Evolutionary conservation across 2,329 filamentous ascomycete genomes (phyloP).

Genomic region (Aquanectria penicillioides): DNA sequence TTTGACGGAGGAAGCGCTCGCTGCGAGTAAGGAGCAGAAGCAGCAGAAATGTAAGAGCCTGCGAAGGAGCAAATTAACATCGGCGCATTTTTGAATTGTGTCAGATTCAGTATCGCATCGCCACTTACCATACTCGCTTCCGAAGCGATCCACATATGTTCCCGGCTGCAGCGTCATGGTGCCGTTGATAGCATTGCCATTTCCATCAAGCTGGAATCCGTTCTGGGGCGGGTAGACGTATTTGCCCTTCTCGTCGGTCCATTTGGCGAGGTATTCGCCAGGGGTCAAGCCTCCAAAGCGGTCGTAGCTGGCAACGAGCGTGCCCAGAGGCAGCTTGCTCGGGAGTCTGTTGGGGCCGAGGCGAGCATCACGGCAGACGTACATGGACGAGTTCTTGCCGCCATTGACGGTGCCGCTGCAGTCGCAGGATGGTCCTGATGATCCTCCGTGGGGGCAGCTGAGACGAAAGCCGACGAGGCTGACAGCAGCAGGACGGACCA

Average conservation of each 20-base stretch:
- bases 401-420: constrained; percentile 36
- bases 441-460: no score
- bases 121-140: constrained; percentile 52
- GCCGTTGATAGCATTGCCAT: constrained; percentile 50
- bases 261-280: constrained; percentile 50
- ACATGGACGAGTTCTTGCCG: constrained; percentile 27
- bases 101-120: not conserved
- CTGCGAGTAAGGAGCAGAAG: constrained; percentile 58
- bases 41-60: constrained; percentile 52
- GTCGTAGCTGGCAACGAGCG: constrained; percentile 45
- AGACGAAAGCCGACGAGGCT: no score
- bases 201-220: constrained; percentile 53
- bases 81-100: not conserved
- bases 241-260: constrained; percentile 40
- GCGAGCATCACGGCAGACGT: constrained; percentile 50
- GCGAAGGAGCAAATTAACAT: constrained; percentile 7
- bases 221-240: constrained; percentile 52
- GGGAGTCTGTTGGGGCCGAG: constrained; percentile 50
- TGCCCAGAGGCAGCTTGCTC: constrained; percentile 46
- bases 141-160: constrained; percentile 59
- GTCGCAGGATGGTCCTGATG: constrained; percentile 31
- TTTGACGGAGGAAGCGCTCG: constrained; percentile 58
- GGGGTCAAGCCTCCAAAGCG: constrained; percentile 53
- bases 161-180: constrained; percentile 52
- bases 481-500: no score